Evolutionary conservation across 768 basidiomycete genomes (phyloP), one percentile per base, ranked within the genome.

Genomic region (Calocybe cyanea): DNA sequence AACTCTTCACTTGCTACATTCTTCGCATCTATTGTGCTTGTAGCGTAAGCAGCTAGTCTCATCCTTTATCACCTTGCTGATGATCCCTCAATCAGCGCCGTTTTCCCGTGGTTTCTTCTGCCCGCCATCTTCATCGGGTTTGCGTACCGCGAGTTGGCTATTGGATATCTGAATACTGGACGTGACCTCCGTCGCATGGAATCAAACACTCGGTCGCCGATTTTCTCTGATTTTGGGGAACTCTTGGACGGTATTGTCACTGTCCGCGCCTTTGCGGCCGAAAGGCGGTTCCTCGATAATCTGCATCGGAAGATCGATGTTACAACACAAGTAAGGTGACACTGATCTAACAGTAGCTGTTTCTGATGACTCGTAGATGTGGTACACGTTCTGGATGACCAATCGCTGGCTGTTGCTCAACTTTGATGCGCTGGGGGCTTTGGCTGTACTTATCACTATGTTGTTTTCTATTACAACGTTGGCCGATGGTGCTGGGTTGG

Each of bases 241-340:
- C 64, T 93, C 8, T 63, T 95, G 15, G 87, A 92, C 41, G 92
- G 92, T 18, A 88, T 94, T 36, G 87, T 92, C n/a, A 92, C 92
- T 4, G 87, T 95, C 33, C 78, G 93, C 46, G 93, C 93, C 0
- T 97, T 95, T 67, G 84, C 87, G 0, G 85, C 82, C 0, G 92
- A 95, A 59, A 67, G 68, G 32, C 69, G 78, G 4, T 95, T 97
- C 73, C 67, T 93, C 54, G 76, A 87, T 43, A 76, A 76, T 48
- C 66, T 94, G 3, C 87, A 89, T 58, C 53, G 53, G 1, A 90
- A 88, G 60, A 76, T 92, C 23, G 86, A 92, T 50, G 65, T 73
- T 40, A 91, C 85, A n/a, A 91, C 80, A 9, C 80, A 84, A 78
- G 86, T 85, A 45, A 30, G 53, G 19, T 44, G 25, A 7, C 34